Conservation (phyloP, 1,284 basidiomycete genomes). For the Macrocystidia cucumis region DNA sequence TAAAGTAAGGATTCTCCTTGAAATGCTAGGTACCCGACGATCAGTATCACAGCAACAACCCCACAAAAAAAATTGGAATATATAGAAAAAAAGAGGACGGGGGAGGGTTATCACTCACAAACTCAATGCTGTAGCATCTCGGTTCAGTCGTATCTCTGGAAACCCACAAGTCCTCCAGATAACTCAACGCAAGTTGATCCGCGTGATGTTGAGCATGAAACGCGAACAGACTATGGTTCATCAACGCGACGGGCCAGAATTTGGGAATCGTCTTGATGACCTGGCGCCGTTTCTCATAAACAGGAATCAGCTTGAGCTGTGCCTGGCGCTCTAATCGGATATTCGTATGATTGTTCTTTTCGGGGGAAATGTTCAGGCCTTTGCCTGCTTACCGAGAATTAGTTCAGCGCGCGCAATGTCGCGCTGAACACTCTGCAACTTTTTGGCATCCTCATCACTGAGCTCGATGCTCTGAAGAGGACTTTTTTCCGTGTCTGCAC, state of each 20-base stretch:
- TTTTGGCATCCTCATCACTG: slow-evolving; percentile 59
- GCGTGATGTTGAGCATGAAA: slow-evolving; percentile 59
- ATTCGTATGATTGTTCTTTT: neutral
- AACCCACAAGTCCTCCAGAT: slow-evolving; percentile 77
- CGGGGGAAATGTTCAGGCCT: neutral
- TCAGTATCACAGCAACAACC: neutral
- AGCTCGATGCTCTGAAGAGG: slow-evolving; percentile 59
- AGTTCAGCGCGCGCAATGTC: slow-evolving; percentile 63
- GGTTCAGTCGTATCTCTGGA: slow-evolving; percentile 56
- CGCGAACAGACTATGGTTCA: slow-evolving; percentile 57
- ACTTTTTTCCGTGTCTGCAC: slow-evolving; percentile 61
- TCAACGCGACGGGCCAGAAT: slow-evolving; percentile 75
- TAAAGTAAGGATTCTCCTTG: slow-evolving; percentile 78
- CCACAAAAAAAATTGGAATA: too few relatives aligned
- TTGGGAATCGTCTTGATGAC: slow-evolving; percentile 58
- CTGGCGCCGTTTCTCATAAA: slow-evolving; percentile 62
- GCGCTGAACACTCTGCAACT: slow-evolving; percentile 54
- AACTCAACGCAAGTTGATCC: slow-evolving; percentile 67
- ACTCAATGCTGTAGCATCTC: slow-evolving; percentile 71
- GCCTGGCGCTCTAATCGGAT: slow-evolving; percentile 50
- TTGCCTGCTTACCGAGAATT: slow-evolving; percentile 52
- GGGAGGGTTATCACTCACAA: slow-evolving; percentile 64
- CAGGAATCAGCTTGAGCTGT: slow-evolving; percentile 45
- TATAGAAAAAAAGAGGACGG: slow-evolving; percentile 2
- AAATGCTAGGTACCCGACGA: slow-evolving; percentile 51